Evolutionary conservation across 768 basidiomycete species (phyloP), one percentile per base, ranked within the genome.

Genomic region (Holtermanniella nyarrowii): DNA sequence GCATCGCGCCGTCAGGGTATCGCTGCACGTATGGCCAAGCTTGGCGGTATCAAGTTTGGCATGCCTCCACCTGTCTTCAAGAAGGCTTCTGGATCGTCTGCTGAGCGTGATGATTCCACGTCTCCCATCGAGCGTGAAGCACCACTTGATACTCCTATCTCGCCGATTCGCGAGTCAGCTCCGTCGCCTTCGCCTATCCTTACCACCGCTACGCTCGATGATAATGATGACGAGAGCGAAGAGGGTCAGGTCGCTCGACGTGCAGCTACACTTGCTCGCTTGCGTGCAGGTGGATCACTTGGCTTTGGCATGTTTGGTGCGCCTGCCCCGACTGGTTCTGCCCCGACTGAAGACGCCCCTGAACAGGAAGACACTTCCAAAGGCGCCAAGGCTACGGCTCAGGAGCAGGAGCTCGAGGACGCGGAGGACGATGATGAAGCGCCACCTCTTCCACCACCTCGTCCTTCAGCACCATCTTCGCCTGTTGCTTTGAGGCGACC

Each of bases 11-110:
- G 82, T 21, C 77, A 76, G 25, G 85, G 85, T 1, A 86, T 95
- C 31, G 88, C 89, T 1, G 88, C 93, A 52, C 79, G 90, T n/a
- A 91, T 95, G 89, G 89, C 89, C 1, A 87, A 82, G 62, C 76
- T 95, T 0, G 88, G 90, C 14, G 87, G 86, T 2, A 82, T 93
- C 65, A 80, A 79, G 55, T 84, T 90, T 57, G 87, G 87, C 0
- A 81, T 78, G 42, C 64, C 67, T 4, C 83, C 83, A 14, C 79
- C 81, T 0, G 55, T 62, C 10, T 74, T 76, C 16, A 61, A 53
- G 18, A 46, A 59, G 47, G 46, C 60, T 46, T 41, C 58, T 7
- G 42, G 22, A 56, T 18, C 45, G 48, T 16, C 45, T 10, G 18
- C 53, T 3, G 52, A 52, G 25, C 39, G 40, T 43, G 39, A 13